Percentiles rank a stretch among this genome's conserved stretches.
Evolutionary conservation across 2,329 filamentous ascomycete genomes (phyloP).

Genomic region (Fonsecaea pugnacius): DNA sequence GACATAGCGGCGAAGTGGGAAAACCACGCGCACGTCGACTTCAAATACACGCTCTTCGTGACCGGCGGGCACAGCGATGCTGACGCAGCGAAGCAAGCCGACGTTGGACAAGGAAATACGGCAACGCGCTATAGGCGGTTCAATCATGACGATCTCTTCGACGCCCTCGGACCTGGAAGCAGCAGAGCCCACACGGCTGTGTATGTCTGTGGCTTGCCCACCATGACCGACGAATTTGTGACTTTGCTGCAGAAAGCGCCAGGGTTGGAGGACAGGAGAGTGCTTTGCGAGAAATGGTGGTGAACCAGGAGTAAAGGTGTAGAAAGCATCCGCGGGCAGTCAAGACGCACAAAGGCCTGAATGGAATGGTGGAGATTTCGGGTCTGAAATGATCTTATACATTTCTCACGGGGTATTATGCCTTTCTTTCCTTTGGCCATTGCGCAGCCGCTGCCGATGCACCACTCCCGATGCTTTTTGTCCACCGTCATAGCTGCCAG

Average conservation of each 20-base stretch:
- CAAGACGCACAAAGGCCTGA: background rate
- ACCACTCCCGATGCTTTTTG: background rate
- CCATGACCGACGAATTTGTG: conserved; percentile 71
- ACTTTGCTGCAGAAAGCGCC: conserved; percentile 44
- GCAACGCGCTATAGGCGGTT: conserved; percentile 44
- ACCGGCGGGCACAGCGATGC: conserved; percentile 42
- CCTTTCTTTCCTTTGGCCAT: background rate
- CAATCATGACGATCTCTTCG: conserved; percentile 43
- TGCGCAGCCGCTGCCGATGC: background rate
- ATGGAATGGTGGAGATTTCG: background rate
- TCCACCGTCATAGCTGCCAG: background rate
- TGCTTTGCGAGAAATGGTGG: conserved; percentile 70
- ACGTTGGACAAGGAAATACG: conserved; percentile 31
- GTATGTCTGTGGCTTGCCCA: conserved; percentile 70
- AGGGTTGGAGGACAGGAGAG: conserved; percentile 52
- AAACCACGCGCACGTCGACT: conserved; percentile 44
- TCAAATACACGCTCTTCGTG: conserved; percentile 54
- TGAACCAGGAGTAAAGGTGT: conserved; percentile 39
- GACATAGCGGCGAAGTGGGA: conserved; percentile 45
- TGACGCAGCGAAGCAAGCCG: background rate
- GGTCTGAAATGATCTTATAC: background rate
- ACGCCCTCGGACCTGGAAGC: conserved; percentile 40
- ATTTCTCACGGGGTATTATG: background rate
- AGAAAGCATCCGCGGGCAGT: background rate
- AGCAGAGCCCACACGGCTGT: conserved; percentile 55